Evolutionary conservation across 2,329 filamentous ascomycete genomes (phyloP).

Genomic region (Clarireedia sp.): DNA sequence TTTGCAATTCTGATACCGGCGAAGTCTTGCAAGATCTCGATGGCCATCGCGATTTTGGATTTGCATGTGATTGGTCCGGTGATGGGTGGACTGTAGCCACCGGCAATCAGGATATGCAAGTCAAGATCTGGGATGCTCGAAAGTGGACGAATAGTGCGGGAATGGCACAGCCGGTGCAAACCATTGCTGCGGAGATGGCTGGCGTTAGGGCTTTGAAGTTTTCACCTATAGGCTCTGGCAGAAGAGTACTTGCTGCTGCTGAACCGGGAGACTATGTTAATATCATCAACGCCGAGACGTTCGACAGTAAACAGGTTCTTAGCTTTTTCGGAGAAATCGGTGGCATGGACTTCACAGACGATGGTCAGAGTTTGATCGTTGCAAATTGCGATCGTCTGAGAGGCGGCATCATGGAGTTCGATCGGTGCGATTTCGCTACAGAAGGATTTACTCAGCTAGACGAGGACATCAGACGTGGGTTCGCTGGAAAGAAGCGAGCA

Average conservation of each 20-base stretch:
- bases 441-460: conserved; percentile 9
- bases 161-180: conserved; percentile 39
- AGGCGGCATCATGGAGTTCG: conserved; percentile 44
- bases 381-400: conserved; percentile 58
- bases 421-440: conserved; percentile 25
- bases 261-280: conserved; percentile 70
- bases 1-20: conserved; percentile 62
- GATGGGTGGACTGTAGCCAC: conserved; percentile 71
- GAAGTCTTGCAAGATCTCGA: conserved; percentile 47
- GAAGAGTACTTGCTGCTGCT: conserved; percentile 59
- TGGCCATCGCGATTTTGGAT: conserved; percentile 63
- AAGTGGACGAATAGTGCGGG: conserved; percentile 53
- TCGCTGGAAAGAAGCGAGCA: conserved; percentile 1
- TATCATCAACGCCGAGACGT: conserved; percentile 60
- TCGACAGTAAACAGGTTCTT: conserved; percentile 57
- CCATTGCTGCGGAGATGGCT: conserved; percentile 57
- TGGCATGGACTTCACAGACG: conserved; percentile 58
- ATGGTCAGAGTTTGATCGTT: conserved; percentile 59
- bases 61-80: conserved; percentile 72
- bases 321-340: conserved; percentile 71
- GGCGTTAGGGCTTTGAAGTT: conserved; percentile 63
- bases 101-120: conserved; percentile 64
- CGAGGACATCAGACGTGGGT: neutral
- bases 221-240: conserved; percentile 61
- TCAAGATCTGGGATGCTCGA: conserved; percentile 71